Percentiles rank a stretch among this genome's conserved stretches.
Evolutionary conservation across 1,284 basidiomycete species (phyloP).

Genomic region (Ceratobasidium sp.): DNA sequence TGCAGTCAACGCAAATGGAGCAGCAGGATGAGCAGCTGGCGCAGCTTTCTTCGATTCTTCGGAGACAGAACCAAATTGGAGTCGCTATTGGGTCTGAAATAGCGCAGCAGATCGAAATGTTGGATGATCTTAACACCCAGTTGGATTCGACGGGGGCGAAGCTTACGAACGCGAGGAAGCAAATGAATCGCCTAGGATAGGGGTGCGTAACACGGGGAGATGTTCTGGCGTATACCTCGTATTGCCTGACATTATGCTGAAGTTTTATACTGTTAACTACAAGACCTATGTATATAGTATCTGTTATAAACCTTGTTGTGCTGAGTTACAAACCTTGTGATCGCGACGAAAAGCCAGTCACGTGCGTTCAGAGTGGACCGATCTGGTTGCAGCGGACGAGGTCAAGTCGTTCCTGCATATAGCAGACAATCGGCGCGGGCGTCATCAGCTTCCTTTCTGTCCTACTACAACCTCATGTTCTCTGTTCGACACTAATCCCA

Average conservation of each 20-base stretch:
- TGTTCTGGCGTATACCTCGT: background rate
- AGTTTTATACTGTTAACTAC: background rate
- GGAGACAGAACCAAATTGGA: slow-evolving; percentile 88
- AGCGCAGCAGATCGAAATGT: slow-evolving; percentile 84
- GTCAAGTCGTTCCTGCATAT: slow-evolving; percentile 17
- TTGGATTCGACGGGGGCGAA: slow-evolving; percentile 82
- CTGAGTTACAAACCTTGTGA: background rate
- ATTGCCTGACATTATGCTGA: background rate
- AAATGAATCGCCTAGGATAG: slow-evolving; percentile 80
- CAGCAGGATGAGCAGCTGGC: slow-evolving; percentile 87
- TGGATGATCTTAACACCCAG: slow-evolving; percentile 82
- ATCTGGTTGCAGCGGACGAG: slow-evolving; percentile 24
- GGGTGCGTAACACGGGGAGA: background rate
- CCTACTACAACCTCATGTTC: slow-evolving; percentile 27
- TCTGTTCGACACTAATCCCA: slow-evolving; percentile 26
- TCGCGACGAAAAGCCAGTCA: slow-evolving; percentile 26
- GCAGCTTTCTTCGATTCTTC: slow-evolving; percentile 84
- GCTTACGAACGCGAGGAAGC: slow-evolving; percentile 81
- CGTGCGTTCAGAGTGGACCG: slow-evolving; percentile 22
- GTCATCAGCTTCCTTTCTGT: slow-evolving; percentile 31
- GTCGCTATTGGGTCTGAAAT: slow-evolving; percentile 91
- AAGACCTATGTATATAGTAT: background rate
- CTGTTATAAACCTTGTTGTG: background rate
- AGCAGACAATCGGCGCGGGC: slow-evolving; percentile 34
- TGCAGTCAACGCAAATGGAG: slow-evolving; percentile 85